Conservation (phyloP, 768 basidiomycete genomes). For the Gymnopilus dilepis region DNA sequence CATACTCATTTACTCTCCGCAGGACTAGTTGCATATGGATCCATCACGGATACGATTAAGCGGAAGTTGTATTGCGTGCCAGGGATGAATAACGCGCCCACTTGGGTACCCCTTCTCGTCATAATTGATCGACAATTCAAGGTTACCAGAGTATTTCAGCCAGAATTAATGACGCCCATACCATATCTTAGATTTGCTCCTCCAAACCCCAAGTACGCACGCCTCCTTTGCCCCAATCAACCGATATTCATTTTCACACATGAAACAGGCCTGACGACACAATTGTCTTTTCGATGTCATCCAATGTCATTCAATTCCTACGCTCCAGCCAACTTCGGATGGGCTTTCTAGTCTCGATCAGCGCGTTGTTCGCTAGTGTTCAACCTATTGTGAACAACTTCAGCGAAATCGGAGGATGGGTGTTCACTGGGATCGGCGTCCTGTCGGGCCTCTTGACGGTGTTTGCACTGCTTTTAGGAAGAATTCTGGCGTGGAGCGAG, state of each 20-base stretch:
- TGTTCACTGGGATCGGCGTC: background rate
- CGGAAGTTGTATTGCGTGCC: background rate
- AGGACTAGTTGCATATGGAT: constrained; percentile 2
- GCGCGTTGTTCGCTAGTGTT: constrained; percentile 2
- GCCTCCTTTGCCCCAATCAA: no score
- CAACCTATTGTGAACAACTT: constrained; percentile 6
- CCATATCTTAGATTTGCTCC: background rate
- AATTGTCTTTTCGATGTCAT: background rate
- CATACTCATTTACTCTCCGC: background rate
- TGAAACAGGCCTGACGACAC: background rate
- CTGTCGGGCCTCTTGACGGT: background rate
- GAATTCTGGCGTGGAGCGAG: background rate
- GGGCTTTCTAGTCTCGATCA: background rate
- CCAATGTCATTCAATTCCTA: constrained; percentile 5
- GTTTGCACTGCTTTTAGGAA: background rate
- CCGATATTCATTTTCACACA: no score
- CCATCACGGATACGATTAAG: background rate
- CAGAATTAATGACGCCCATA: background rate
- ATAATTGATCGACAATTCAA: background rate
- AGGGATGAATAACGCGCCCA: background rate
- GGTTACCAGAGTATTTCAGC: background rate
- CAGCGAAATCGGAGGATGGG: background rate
- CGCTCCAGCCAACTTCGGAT: background rate
- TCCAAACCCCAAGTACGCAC: background rate
- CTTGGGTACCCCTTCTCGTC: background rate